A percentile compares a stretch with the other conserved stretches of the same genome.
These are phyloP conservation scores for Mycena pura DNA, from an alignment of 768 basidiomycete genomes.

Conservation along the genomic window DNA sequence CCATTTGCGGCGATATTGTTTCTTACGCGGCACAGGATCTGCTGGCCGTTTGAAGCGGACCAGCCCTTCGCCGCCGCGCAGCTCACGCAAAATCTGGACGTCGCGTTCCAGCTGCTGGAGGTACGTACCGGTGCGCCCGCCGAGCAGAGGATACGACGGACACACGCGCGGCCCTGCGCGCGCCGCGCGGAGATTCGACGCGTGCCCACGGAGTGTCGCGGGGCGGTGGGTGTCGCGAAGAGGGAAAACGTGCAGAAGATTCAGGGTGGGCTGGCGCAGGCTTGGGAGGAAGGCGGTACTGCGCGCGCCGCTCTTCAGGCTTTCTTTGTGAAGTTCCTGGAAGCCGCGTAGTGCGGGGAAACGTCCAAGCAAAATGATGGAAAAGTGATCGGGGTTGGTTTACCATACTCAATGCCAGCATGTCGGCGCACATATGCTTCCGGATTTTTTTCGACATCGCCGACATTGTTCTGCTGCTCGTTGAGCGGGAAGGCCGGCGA, in stretches of 20 bases:
- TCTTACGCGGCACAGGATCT: background rate
- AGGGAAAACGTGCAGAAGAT: background rate
- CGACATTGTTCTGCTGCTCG: no score
- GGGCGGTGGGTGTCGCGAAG: background rate
- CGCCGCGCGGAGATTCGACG: background rate
- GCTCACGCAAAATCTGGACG: background rate
- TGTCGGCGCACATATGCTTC: no score
- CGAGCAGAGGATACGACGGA: background rate
- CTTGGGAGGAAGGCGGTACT: background rate
- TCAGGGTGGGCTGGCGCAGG: background rate
- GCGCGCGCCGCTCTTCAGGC: background rate
- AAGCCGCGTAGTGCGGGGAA: no score
- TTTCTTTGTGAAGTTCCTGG: background rate
- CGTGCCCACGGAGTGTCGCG: background rate
- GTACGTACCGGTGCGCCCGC: constrained; percentile 5
- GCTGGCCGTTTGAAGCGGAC: constrained; percentile 16
- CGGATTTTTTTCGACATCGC: no score
- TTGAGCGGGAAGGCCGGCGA: no score
- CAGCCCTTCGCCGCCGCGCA: background rate
- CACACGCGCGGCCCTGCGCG: background rate
- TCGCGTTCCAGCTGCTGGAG: constrained; percentile 5
- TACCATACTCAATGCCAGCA: no score
- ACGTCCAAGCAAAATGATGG: no score
- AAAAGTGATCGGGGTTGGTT: no score
- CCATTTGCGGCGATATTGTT: background rate